Evolutionary conservation across 805 yeast species (phyloP).

Genomic region (Maudiozyma serrabonitensis): DNA sequence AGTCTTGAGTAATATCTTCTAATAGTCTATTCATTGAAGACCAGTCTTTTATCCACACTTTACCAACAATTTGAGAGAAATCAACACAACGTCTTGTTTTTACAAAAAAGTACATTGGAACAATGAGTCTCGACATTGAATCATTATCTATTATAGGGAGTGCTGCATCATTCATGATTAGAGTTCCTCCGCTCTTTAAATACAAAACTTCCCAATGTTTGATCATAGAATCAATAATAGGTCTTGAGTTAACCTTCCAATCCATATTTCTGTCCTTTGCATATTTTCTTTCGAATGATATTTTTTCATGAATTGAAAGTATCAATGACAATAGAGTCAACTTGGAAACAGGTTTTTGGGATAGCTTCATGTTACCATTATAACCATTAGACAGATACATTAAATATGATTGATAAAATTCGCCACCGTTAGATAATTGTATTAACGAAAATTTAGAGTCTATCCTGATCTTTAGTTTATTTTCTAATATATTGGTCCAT

Average conservation of each 20-base stretch:
- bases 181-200: constrained; percentile 52
- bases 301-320: constrained; percentile 58
- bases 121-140: constrained; percentile 50
- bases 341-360: constrained; percentile 22
- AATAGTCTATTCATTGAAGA: constrained; percentile 48
- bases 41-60: constrained; percentile 63
- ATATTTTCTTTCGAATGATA: constrained; percentile 40
- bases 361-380: constrained; percentile 13
- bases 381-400: constrained; percentile 36
- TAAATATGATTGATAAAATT: constrained; percentile 36
- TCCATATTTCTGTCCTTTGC: constrained; percentile 29
- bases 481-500: constrained; percentile 39
- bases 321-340: constrained; percentile 44
- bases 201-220: constrained; percentile 61
- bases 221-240: constrained; percentile 46
- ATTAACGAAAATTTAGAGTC: constrained; percentile 48
- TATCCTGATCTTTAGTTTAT: constrained; percentile 30
- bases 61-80: constrained; percentile 50
- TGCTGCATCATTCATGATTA: constrained; percentile 39
- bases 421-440: constrained; percentile 46
- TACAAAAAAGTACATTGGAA: constrained; percentile 59
- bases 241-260: constrained; percentile 59
- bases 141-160: constrained; percentile 36
- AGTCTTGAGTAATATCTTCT: constrained; percentile 38
- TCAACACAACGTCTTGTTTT: constrained; percentile 56